phyloP scores from a whole-genome alignment of 768 basidiomycete genomes.

The Boletus rubescentipes region DNA sequence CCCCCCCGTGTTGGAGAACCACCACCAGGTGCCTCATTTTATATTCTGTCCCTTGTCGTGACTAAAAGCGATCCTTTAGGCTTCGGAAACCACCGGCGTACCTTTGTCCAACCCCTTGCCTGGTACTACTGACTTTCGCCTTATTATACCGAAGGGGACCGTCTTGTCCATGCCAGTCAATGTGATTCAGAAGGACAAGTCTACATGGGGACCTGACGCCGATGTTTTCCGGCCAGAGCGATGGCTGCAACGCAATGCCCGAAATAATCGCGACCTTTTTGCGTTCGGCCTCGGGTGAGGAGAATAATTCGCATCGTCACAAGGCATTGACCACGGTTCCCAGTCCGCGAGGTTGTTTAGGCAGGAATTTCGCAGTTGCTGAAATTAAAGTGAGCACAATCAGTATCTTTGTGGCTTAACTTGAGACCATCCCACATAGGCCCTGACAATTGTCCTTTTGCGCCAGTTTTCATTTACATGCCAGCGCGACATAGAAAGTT shows the following conservation, averaged over 20 bases:
- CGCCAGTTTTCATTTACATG: conserved; percentile 55
- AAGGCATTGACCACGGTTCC: conserved; percentile 10
- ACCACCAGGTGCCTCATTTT: conserved; percentile 48
- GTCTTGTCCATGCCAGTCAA: conserved; percentile 54
- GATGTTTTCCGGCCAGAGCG: conserved; percentile 58
- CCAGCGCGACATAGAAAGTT: conserved; percentile 52
- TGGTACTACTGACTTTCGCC: conserved; percentile 40
- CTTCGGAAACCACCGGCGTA: conserved; percentile 49
- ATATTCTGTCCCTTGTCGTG: not conserved
- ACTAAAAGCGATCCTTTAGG: conserved; percentile 32
- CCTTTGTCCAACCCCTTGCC: conserved; percentile 54
- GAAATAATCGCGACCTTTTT: conserved; percentile 45
- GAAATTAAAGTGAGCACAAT: conserved; percentile 54
- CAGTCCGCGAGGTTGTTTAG: conserved; percentile 62
- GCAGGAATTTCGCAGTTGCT: conserved; percentile 54
- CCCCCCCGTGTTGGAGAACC: conserved; percentile 62
- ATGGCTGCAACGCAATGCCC: conserved; percentile 50
- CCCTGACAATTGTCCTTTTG: conserved; percentile 50
- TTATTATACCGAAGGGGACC: conserved; percentile 58
- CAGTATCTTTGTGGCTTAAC: conserved; percentile 20
- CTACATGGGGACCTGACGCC: conserved; percentile 61
- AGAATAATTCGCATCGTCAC: not conserved
- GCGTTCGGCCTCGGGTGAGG: conserved; percentile 60
- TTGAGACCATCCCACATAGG: conserved; percentile 19
- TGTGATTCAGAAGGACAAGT: conserved; percentile 53